phyloP scores from a whole-genome alignment of 1,139 yeast species.

The Sugiyamaella sp. region DNA sequence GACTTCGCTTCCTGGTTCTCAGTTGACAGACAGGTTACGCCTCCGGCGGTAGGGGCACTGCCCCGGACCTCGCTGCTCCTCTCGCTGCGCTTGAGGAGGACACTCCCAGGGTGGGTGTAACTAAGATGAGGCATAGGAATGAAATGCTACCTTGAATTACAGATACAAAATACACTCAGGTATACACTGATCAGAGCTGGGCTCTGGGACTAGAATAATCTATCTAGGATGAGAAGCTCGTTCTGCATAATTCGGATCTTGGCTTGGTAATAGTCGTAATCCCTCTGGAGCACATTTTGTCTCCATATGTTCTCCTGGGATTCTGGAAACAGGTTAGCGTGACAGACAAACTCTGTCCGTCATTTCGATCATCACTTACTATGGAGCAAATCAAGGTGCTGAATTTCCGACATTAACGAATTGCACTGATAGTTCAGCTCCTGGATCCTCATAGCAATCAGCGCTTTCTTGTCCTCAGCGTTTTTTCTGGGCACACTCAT shows the following conservation, averaged over 20 bases:
- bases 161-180: not conserved
- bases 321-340: too few relatives aligned
- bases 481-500: not conserved
- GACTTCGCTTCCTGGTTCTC: too few relatives aligned
- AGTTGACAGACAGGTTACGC: too few relatives aligned
- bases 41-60: too few relatives aligned
- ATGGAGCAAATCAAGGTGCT: not conserved
- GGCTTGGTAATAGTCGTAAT: not conserved
- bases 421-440: constrained; percentile 1
- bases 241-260: not conserved
- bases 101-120: too few relatives aligned
- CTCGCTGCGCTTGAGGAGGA: too few relatives aligned
- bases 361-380: constrained; percentile 8
- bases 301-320: constrained; percentile 4
- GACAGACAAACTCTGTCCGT: too few relatives aligned
- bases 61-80: too few relatives aligned
- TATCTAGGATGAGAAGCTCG: constrained; percentile 6
- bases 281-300: constrained; percentile 3
- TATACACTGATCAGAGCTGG: too few relatives aligned
- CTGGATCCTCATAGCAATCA: not conserved
- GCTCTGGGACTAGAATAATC: constrained; percentile 7
- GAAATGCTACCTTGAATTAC: not conserved
- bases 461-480: constrained; percentile 7
- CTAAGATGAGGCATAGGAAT: not conserved
- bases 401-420: constrained; percentile 5